A percentile compares a stretch with the other conserved stretches of the same genome.
These are phyloP conservation scores for Neonothopanus nambi DNA, from an alignment of 1,284 basidiomycete genomes.

Conservation along the genomic window DNA sequence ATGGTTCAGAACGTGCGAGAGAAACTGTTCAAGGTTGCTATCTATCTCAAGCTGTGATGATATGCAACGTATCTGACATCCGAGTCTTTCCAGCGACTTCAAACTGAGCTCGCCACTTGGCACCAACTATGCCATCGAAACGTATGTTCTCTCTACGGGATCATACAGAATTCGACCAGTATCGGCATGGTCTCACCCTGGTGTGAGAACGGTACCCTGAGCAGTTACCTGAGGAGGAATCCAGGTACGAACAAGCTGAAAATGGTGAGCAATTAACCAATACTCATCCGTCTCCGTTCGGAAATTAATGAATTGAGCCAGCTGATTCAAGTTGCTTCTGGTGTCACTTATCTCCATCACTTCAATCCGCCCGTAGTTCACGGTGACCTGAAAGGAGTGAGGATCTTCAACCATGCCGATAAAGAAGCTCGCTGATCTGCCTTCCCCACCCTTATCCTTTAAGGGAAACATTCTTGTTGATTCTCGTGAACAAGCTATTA, in stretches of 20 bases:
- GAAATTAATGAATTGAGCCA: slow-evolving; percentile 19
- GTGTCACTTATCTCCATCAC: slow-evolving; percentile 52
- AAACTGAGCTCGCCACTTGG: slow-evolving; percentile 54
- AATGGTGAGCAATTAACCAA: slow-evolving; percentile 37
- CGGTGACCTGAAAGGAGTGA: slow-evolving; percentile 58
- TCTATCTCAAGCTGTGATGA: background rate
- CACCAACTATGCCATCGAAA: slow-evolving; percentile 52
- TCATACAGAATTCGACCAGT: slow-evolving; percentile 46
- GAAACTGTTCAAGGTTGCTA: slow-evolving; percentile 46
- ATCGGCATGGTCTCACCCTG: slow-evolving; percentile 63
- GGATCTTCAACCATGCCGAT: slow-evolving; percentile 14
- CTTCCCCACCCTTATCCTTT: background rate
- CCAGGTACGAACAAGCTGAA: slow-evolving; percentile 40
- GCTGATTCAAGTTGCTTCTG: slow-evolving; percentile 53
- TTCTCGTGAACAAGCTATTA: slow-evolving; percentile 46
- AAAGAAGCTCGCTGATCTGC: background rate
- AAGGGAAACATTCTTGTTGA: slow-evolving; percentile 60
- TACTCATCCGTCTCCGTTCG: too few relatives aligned
- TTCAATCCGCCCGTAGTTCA: slow-evolving; percentile 53
- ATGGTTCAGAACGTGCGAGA: slow-evolving; percentile 51
- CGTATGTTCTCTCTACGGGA: slow-evolving; percentile 50
- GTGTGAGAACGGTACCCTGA: slow-evolving; percentile 57
- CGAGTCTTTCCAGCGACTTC: slow-evolving; percentile 40
- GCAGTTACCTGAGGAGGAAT: slow-evolving; percentile 44
- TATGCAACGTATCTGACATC: background rate